Percentiles rank a stretch among this genome's conserved stretches.
Conservation (phyloP, 257 asterid genomes). For the Solanum habrochaites region DNA sequence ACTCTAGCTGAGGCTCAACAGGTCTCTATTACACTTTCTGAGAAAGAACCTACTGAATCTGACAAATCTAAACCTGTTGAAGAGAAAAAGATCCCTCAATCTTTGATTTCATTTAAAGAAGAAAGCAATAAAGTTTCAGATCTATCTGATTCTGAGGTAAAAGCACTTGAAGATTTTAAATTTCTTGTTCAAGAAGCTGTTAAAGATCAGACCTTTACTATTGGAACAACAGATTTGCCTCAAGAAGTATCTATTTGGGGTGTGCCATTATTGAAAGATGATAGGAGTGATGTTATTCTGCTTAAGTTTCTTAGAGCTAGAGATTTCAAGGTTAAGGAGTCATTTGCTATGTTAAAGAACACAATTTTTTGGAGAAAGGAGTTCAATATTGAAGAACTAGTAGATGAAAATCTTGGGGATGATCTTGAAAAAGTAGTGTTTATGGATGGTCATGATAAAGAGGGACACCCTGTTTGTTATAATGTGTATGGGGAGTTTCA, state of each 20-base stretch:
- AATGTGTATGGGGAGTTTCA: constrained; percentile 76
- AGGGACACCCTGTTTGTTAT: constrained; percentile 66
- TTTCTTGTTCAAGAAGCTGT: constrained; percentile 37
- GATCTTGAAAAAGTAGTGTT: constrained; percentile 79
- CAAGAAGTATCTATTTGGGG: constrained; percentile 73
- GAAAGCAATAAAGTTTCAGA: constrained; percentile 64
- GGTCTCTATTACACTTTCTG: constrained; percentile 21
- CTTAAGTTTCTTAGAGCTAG: constrained; percentile 87
- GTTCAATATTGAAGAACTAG: constrained; percentile 46
- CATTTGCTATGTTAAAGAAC: constrained; percentile 55
- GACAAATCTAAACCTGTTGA: constrained; percentile 13
- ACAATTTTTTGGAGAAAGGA: constrained; percentile 62
- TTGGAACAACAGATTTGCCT: background rate
- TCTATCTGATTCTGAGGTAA: constrained; percentile 49
- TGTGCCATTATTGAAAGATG: constrained; percentile 56
- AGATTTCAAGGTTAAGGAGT: constrained; percentile 62
- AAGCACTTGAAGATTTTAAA: constrained; percentile 44
- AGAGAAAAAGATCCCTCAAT: constrained; percentile 31
- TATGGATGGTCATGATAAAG: constrained; percentile 77
- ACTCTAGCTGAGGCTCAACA: constrained; percentile 13
- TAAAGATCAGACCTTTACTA: constrained; percentile 8
- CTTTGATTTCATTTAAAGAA: constrained; percentile 52
- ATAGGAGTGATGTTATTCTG: constrained; percentile 58
- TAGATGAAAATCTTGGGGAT: constrained; percentile 67
- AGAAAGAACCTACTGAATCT: constrained; percentile 20